Evolutionary conservation across 2,329 filamentous ascomycete genomes (phyloP).

Genomic region (Metarhizium album): DNA sequence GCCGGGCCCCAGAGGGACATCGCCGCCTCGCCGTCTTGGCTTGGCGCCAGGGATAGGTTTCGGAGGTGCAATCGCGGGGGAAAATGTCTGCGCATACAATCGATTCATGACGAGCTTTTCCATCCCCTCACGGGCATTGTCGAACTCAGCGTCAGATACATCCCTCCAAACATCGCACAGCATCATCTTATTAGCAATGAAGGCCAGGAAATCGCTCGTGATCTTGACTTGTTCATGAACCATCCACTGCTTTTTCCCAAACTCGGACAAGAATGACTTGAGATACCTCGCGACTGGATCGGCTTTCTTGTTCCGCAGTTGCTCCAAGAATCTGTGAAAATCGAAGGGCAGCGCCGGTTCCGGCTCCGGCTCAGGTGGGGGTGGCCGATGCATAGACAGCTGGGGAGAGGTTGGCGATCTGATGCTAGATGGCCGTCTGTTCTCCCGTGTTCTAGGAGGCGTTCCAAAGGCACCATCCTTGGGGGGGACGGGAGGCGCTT

Average conservation of each 20-base stretch:
- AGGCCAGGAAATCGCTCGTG: constrained; percentile 88
- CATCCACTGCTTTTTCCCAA: constrained; percentile 98
- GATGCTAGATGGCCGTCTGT: constrained; percentile 19
- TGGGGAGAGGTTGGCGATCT: constrained; percentile 34
- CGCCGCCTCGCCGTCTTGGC: constrained; percentile 56
- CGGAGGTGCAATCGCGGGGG: constrained; percentile 77
- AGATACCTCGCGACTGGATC: constrained; percentile 94
- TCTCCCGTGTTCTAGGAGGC: constrained; percentile 26
- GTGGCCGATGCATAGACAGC: constrained; percentile 47
- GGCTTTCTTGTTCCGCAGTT: constrained; percentile 91
- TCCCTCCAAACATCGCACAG: constrained; percentile 94
- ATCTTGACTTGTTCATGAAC: constrained; percentile 99
- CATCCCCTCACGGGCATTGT: constrained; percentile 97
- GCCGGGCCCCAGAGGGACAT: constrained; percentile 66
- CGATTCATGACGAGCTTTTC: constrained; percentile 99
- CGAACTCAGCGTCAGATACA: constrained; percentile 92
- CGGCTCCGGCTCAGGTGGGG: constrained; percentile 62
- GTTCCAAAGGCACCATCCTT: constrained; percentile 42
- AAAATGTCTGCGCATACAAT: constrained; percentile 91
- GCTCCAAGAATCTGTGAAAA: constrained; percentile 93
- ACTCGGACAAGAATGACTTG: constrained; percentile 87
- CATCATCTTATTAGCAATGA: constrained; percentile 98
- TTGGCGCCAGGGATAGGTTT: constrained; percentile 61
- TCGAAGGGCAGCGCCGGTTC: constrained; percentile 87
- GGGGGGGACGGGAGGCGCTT: constrained; percentile 46